These are phyloP conservation scores for Euphrasia arctica DNA, from an alignment of 305 asterid genomes.

Conservation along the genomic window DNA sequence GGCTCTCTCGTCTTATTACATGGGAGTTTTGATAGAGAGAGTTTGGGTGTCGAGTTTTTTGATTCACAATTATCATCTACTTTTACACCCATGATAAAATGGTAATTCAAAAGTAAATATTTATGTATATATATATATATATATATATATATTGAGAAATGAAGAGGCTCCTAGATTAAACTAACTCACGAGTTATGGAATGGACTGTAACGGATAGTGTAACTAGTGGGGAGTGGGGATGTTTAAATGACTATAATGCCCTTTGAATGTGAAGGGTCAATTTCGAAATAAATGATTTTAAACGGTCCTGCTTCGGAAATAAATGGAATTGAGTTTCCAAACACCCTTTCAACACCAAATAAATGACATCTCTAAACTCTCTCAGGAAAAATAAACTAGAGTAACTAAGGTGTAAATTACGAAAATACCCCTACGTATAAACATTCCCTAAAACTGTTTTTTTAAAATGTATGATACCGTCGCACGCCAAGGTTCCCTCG, in stretches of 20 bases:
- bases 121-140: background rate
- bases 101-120: too few species aligned
- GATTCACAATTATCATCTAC: constrained; percentile 6
- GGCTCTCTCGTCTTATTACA: constrained; percentile 35
- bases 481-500: constrained; percentile 77
- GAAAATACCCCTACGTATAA: too few species aligned
- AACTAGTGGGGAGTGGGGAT: constrained; percentile 12
- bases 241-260: constrained; percentile 26
- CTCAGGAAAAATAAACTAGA: constrained; percentile 13
- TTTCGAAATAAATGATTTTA: too few species aligned
- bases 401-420: too few species aligned
- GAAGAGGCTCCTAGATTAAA: constrained; percentile 29
- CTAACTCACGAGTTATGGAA: constrained; percentile 28
- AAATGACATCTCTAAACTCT: constrained; percentile 10
- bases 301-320: too few species aligned
- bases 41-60: constrained; percentile 45
- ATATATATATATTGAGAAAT: background rate
- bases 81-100: constrained; percentile 21
- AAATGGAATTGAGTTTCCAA: too few species aligned
- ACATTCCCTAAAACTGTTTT: constrained; percentile 25
- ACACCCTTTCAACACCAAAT: background rate
- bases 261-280: too few species aligned
- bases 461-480: constrained; percentile 65
- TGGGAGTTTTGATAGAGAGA: constrained; percentile 54
- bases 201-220: constrained; percentile 30